Evolutionary conservation across 495 filamentous ascomycete species (phyloP).

Genomic region (Aspergillus sparsus): DNA sequence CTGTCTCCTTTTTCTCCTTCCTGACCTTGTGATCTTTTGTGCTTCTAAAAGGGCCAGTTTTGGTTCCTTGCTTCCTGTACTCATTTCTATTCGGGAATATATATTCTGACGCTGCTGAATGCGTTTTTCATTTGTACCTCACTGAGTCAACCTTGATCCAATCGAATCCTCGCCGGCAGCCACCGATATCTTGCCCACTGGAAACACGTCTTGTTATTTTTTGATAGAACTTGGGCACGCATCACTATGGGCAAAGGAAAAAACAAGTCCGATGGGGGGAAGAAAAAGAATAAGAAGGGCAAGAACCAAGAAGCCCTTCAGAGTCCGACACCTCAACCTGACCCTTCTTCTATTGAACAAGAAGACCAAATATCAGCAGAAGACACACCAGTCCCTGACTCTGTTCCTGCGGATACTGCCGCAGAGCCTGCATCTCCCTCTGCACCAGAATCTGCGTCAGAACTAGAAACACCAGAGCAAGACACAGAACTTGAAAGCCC

Average conservation of each 20-base stretch:
- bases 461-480: constrained; percentile 23
- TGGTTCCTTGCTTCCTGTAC: constrained; percentile 25
- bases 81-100: constrained; percentile 37
- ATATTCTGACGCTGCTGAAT: constrained; percentile 39
- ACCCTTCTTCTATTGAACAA: constrained; percentile 25
- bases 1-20: constrained; percentile 15
- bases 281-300: constrained; percentile 46
- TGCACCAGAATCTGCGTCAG: constrained; percentile 21
- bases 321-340: constrained; percentile 32
- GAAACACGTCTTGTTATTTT: constrained; percentile 44
- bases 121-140: constrained; percentile 41
- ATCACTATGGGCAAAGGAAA: constrained; percentile 43
- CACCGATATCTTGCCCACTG: constrained; percentile 36
- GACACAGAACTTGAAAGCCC: constrained; percentile 23
- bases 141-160: constrained; percentile 35
- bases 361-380: constrained; percentile 17
- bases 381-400: constrained; percentile 15
- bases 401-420: constrained; percentile 1
- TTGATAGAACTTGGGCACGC: constrained; percentile 37
- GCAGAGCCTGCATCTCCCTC: constrained; percentile 14
- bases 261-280: constrained; percentile 33
- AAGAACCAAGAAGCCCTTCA: constrained; percentile 40
- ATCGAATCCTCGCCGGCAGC: constrained; percentile 36
- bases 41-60: constrained; percentile 14
- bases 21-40: constrained; percentile 21